Conservation (phyloP, 176 grass and related monocot species). For the Tillandsia leiboldiana region DNA sequence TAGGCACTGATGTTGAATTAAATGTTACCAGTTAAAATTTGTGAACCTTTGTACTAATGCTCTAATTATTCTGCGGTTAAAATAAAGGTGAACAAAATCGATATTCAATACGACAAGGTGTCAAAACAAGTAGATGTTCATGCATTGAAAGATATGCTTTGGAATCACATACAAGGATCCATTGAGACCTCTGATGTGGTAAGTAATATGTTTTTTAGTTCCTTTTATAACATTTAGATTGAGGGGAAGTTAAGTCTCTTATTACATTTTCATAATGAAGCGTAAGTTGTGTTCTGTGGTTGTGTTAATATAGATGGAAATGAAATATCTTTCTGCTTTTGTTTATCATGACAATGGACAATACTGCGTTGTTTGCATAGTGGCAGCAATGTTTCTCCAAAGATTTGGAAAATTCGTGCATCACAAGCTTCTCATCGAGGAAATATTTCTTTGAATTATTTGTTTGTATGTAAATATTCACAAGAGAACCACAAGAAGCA, state of each 20-base stretch:
- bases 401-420: too few relatives aligned
- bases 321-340: too few relatives aligned
- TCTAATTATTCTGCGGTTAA: constrained; percentile 15
- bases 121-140: constrained; percentile 99
- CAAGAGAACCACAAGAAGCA: too few relatives aligned
- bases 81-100: constrained; percentile 75
- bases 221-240: neutral
- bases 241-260: neutral
- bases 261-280: neutral
- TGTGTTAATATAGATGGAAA: too few relatives aligned
- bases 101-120: constrained; percentile 90
- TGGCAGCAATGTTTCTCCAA: too few relatives aligned
- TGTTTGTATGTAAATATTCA: too few relatives aligned
- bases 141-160: constrained; percentile 81
- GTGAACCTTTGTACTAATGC: constrained; percentile 20
- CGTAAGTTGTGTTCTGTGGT: neutral
- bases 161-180: constrained; percentile 74
- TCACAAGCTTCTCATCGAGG: too few relatives aligned
- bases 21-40: neutral
- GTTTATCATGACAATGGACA: too few relatives aligned
- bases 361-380: too few relatives aligned
- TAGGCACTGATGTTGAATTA: neutral
- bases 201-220: constrained; percentile 10
- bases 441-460: too few relatives aligned
- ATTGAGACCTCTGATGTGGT: constrained; percentile 39